Conservation (phyloP, 1,284 basidiomycete genomes). For the Irpex sp. region DNA sequence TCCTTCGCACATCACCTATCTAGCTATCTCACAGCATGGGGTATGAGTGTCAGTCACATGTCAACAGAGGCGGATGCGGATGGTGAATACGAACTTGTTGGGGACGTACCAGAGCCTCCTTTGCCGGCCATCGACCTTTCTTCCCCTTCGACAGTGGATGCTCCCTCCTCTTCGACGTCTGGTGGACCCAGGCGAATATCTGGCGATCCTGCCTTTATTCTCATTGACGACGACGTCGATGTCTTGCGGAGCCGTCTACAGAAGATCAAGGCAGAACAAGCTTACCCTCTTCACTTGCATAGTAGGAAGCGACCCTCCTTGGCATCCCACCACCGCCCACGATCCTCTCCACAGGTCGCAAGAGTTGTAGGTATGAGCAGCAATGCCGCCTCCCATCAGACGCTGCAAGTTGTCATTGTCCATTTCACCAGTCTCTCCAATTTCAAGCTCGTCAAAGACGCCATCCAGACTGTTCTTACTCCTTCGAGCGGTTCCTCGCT, state of each 20-base stretch:
- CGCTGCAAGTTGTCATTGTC: constrained; percentile 60
- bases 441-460: constrained; percentile 84
- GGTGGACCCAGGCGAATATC: constrained; percentile 3
- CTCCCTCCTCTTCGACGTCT: constrained; percentile 9
- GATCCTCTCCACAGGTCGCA: constrained; percentile 74
- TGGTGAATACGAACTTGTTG: constrained; percentile 21
- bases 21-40: constrained; percentile 91
- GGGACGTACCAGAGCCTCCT: constrained; percentile 9
- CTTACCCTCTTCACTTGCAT: constrained; percentile 38
- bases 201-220: constrained; percentile 47
- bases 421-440: constrained; percentile 90
- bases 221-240: constrained; percentile 86
- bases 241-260: constrained; percentile 71
- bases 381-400: constrained; percentile 20
- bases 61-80: constrained; percentile 58
- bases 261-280: constrained; percentile 56
- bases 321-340: constrained; percentile 62
- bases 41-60: constrained; percentile 85
- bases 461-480: constrained; percentile 68
- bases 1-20: constrained; percentile 89
- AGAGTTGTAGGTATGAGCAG: constrained; percentile 42
- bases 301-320: constrained; percentile 71
- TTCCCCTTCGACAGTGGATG: constrained; percentile 6
- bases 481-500: constrained; percentile 37
- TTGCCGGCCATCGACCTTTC: constrained; percentile 1